phyloP scores from a whole-genome alignment of 257 asterid species.

The Salvia hispanica region DNA sequence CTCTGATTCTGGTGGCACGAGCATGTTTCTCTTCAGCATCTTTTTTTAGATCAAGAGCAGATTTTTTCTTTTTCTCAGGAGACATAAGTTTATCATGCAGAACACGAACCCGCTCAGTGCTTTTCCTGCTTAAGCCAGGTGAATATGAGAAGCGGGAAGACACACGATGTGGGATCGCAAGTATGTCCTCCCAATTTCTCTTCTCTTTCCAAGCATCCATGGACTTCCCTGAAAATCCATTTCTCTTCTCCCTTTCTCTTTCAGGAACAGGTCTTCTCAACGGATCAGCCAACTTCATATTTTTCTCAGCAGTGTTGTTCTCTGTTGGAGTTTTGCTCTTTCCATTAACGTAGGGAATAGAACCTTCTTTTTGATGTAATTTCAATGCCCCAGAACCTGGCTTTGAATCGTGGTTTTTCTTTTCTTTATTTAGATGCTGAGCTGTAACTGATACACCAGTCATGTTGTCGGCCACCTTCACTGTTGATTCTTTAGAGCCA shows the following conservation, averaged over 20 bases:
- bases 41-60: slow-evolving; percentile 79
- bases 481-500: slow-evolving; percentile 43
- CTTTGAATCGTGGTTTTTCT: slow-evolving; percentile 50
- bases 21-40: slow-evolving; percentile 99
- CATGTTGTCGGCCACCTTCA: slow-evolving; percentile 41
- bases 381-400: slow-evolving; percentile 49
- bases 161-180: slow-evolving; percentile 74
- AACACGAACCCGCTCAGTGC: slow-evolving; percentile 79
- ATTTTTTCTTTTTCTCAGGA: slow-evolving; percentile 93
- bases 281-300: slow-evolving; percentile 53
- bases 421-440: slow-evolving; percentile 53
- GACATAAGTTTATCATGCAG: slow-evolving; percentile 98
- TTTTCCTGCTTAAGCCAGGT: slow-evolving; percentile 83
- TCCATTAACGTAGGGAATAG: slow-evolving; percentile 41
- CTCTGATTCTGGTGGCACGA: slow-evolving; percentile 92
- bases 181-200: slow-evolving; percentile 98
- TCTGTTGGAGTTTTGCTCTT: slow-evolving; percentile 53
- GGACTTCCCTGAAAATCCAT: slow-evolving; percentile 62
- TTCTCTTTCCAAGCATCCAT: slow-evolving; percentile 99
- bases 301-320: slow-evolving; percentile 45
- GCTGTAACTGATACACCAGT: slow-evolving; percentile 46
- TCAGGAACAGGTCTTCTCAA: slow-evolving; percentile 56
- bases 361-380: slow-evolving; percentile 52
- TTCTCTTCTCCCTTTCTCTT: slow-evolving; percentile 75
- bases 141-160: slow-evolving; percentile 93